phyloP scores from a whole-genome alignment of 1,139 yeast genomes.

The Sugiyamaella neomexicana region DNA sequence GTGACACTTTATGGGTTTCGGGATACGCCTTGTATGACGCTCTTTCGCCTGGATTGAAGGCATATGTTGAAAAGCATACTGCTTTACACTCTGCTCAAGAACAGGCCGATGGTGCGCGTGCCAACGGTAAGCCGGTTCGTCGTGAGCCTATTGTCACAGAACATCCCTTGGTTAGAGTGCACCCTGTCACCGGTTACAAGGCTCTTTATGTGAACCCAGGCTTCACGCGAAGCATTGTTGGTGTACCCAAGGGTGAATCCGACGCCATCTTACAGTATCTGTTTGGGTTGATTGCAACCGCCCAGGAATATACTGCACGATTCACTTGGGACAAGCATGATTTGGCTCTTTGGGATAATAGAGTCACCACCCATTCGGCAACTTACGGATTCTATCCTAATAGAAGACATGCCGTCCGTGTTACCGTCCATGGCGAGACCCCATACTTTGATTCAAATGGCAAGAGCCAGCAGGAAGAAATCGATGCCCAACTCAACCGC shows the following conservation, averaged over 20 bases:
- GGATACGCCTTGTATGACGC: constrained; percentile 67
- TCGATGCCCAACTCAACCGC: constrained; percentile 30
- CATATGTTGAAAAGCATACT: constrained; percentile 55
- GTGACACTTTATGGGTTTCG: constrained; percentile 71
- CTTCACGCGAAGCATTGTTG: constrained; percentile 62
- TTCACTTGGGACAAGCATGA: constrained; percentile 60
- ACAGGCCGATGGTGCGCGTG: constrained; percentile 59
- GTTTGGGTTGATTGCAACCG: constrained; percentile 51
- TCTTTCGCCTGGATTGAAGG: constrained; percentile 60
- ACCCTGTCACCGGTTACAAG: constrained; percentile 68
- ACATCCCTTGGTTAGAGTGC: constrained; percentile 68
- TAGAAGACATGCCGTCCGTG: constrained; percentile 65
- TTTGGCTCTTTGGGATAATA: constrained; percentile 73
- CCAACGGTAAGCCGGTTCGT: constrained; percentile 61
- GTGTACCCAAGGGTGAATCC: constrained; percentile 64
- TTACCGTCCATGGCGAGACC: constrained; percentile 61
- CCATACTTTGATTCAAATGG: constrained; percentile 36
- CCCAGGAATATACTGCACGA: constrained; percentile 57
- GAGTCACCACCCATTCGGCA: constrained; percentile 64
- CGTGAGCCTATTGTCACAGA: constrained; percentile 57
- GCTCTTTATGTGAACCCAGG: constrained; percentile 59
- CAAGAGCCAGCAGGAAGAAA: constrained; percentile 33
- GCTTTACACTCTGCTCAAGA: constrained; percentile 69
- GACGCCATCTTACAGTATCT: constrained; percentile 56
- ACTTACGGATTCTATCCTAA: constrained; percentile 43